phyloP scores from a whole-genome alignment of 208 protist species.

The Entamoeba histolytica region DNA sequence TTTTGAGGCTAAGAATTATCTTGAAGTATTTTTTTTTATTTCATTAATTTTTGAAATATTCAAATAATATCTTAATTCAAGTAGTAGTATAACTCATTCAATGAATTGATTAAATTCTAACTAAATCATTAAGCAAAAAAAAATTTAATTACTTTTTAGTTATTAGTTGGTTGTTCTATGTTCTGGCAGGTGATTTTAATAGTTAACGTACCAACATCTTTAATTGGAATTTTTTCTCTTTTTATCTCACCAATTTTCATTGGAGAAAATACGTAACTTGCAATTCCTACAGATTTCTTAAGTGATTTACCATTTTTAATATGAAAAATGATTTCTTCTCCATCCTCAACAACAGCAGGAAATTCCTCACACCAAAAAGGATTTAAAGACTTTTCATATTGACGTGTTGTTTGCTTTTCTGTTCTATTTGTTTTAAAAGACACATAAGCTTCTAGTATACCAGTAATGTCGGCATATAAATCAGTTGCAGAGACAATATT shows the following conservation, averaged over 20 bases:
- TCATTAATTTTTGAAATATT: too few species aligned
- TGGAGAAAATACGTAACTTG: background rate
- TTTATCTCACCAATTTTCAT: background rate
- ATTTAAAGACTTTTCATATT: background rate
- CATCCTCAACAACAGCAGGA: background rate
- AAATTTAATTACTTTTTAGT: background rate
- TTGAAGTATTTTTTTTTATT: too few species aligned
- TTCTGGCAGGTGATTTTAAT: background rate
- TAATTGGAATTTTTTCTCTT: background rate
- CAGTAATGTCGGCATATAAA: background rate
- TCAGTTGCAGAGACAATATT: background rate
- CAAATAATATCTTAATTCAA: too few species aligned
- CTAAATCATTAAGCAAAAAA: too few species aligned
- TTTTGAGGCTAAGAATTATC: too few species aligned
- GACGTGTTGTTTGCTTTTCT: background rate
- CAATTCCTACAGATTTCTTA: background rate
- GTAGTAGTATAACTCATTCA: too few species aligned
- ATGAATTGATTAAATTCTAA: too few species aligned
- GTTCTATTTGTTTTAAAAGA: background rate
- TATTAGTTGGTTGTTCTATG: background rate
- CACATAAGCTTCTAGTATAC: background rate
- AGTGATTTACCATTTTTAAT: background rate
- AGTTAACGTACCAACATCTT: background rate
- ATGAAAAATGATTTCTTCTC: background rate
- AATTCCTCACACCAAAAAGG: background rate